Evolutionary conservation across 2,329 filamentous ascomycete genomes (phyloP).

Genomic region (Trichoderma guizhouense): DNA sequence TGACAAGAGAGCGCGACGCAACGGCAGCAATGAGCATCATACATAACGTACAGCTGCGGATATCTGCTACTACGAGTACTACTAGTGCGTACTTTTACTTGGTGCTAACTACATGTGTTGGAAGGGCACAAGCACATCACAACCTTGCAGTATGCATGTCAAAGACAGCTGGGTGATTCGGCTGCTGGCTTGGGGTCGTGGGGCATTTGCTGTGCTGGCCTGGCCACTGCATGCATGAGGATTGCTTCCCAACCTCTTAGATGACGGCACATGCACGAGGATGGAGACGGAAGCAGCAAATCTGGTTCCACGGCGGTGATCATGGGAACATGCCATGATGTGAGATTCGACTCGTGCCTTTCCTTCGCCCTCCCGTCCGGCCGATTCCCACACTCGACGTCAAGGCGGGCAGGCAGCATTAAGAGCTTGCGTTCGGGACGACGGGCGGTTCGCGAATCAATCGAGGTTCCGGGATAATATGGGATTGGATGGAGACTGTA

Average conservation of each 20-base stretch:
- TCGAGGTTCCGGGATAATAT: not conserved
- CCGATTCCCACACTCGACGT: not conserved
- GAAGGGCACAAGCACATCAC: not conserved
- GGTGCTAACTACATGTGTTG: not conserved
- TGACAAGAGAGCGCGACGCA: not conserved
- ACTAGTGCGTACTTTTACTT: not conserved
- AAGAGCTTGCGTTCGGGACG: slow-evolving; percentile 10
- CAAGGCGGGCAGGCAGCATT: not conserved
- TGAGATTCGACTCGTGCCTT: not conserved
- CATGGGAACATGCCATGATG: slow-evolving; percentile 6
- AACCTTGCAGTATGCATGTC: slow-evolving; percentile 8
- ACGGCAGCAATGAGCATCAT: not conserved
- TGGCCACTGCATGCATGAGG: not conserved
- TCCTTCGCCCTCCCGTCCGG: not conserved
- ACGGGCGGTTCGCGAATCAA: slow-evolving; percentile 13
- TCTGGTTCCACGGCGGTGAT: slow-evolving; percentile 10
- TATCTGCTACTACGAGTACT: not conserved
- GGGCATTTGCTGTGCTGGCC: slow-evolving; percentile 12
- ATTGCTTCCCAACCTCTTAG: slow-evolving; percentile 10
- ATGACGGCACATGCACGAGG: not conserved
- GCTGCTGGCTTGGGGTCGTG: slow-evolving; percentile 6
- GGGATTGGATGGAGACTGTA: not conserved
- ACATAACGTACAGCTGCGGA: not conserved
- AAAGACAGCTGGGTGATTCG: slow-evolving; percentile 8
- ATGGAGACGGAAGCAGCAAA: slow-evolving; percentile 7